Base-by-base conservation (phyloP, 805 yeast species). In the Ogataea nitratoaversa region DNA sequence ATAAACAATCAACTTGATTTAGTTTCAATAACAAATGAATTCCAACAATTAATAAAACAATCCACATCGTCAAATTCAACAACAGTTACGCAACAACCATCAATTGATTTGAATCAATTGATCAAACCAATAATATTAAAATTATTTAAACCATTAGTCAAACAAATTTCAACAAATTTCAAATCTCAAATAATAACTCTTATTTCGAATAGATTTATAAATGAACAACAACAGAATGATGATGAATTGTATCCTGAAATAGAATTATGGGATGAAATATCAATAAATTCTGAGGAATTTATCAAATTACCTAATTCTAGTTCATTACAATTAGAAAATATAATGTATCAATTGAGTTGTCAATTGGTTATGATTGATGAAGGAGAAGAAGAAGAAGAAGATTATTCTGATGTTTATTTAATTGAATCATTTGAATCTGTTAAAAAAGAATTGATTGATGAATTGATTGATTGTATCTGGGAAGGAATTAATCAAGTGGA, bases 341-440 rank as follows among this genome's bases (percentile, higher is more conserved):
- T 54, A 1, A 18, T 59, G 7, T 52, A 54, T 40, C 38, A 42
- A 14, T 33, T 50, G n/a, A 40, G 53, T 31, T 20, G 43, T 30
- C 41, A 43, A 11, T 34, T 59, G 25, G 36, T 46, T 13, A 34
- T 19, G n/a, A 35, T 42, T 8, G 38, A 40, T 3, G 49, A 40
- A 3, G 42, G 37, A 27, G 43, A 47, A 1, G 45, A 41, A 28
- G 43, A 47, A 1, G 45, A 41, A 3, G 53, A 48, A n/a, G 62
- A 58, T 35, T 59, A 49, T 37, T 48, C 61, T 1, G 60, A 59
- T 42, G 51, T 57, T n/a, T 61, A 52, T 30, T 40, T 51, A 29
- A 42, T 47, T 19, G 35, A 37, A 2, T 38, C 44, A 18, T 59
- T 59, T 34, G 38, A 38, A 1, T 36, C 28, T 1, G 44, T 45